These are phyloP conservation scores for Termitomyces bulborhizus DNA, from an alignment of 768 basidiomycete genomes.

Conservation along the genomic window DNA sequence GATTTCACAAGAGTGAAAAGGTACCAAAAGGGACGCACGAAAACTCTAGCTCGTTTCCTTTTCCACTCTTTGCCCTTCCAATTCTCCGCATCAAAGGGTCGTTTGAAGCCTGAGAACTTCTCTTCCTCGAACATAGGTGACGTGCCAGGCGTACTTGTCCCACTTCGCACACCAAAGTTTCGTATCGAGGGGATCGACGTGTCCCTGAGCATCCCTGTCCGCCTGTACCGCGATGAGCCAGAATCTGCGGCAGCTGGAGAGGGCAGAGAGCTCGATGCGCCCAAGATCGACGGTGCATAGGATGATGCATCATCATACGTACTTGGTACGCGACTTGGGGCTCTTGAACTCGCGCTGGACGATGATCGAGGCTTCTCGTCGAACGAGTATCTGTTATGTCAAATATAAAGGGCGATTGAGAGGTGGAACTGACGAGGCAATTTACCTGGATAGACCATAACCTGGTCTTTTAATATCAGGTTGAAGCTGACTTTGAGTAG, in stretches of 20 bases:
- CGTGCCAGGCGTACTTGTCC: constrained; percentile 20
- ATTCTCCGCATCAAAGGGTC: constrained; percentile 15
- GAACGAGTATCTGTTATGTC: constrained; percentile 18
- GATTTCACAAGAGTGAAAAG: background rate
- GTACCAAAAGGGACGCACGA: constrained; percentile 35
- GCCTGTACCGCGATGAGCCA: background rate
- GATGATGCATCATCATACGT: constrained; percentile 5
- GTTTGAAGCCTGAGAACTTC: constrained; percentile 13
- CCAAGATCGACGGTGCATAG: background rate
- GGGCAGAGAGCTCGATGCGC: constrained; percentile 4
- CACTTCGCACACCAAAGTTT: constrained; percentile 15
- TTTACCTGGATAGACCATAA: constrained; percentile 56
- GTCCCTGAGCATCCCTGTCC: constrained; percentile 26
- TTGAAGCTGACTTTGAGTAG: constrained; percentile 37
- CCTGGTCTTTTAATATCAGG: constrained; percentile 61
- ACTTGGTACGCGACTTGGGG: background rate
- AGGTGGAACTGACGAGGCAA: background rate
- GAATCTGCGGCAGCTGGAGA: constrained; percentile 11
- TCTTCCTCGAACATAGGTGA: constrained; percentile 21
- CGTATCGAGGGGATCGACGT: constrained; percentile 11
- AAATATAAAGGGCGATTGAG: background rate
- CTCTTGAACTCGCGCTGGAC: background rate
- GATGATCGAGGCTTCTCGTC: constrained; percentile 10
- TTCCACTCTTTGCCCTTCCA: constrained; percentile 41
- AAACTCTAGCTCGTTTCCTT: constrained; percentile 71